Evolutionary conservation across 2,329 filamentous ascomycete genomes (phyloP), one percentile per base, ranked within the genome.

Genomic region (Colletotrichum orchidophilum): DNA sequence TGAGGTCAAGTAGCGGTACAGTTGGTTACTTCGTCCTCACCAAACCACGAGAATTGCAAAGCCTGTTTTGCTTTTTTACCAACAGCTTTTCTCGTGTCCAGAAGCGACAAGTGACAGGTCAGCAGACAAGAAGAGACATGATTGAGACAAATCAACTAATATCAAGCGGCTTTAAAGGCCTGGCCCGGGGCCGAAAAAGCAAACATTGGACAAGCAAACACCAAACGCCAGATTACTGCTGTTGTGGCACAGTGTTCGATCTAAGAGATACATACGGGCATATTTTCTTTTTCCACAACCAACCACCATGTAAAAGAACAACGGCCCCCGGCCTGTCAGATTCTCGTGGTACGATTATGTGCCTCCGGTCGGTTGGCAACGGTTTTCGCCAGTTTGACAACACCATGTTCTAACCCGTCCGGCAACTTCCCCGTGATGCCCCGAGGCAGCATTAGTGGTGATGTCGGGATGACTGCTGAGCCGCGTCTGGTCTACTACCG

Each of bases 31-130:
- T 29, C 27, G 39, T 55, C 35, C 31, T 39, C 46, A 21, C 13
- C 5, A 27, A 27, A 29, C 15, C 35, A 24, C 6, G 6, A 15
- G 6, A 27, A 24, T n/a, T 31, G 39, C 50, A 52, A 29, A 29
- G 15, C 29, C 26, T 61, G 57, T 62, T 50, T 62, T 70, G 62
- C 63, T 62, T 66, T 62, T 60, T 53, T 6, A 12, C 29, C 63
- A 57, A 31, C 49, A 50, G 33, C 26, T 26, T 33, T 71, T 70
- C 60, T 70, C 61, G 59, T 72, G 50, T 61, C 31, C 31, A 35
- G 13, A 70, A 35, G 18, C 31, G 66, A 65, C 27, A 70, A 65
- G 15, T 63, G 70, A 72, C 66, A 70, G 54, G 60, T 72, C 66
- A 70, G 39, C 11, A 60, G 46, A 21, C n/a, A 54, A n/a, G 49